Percentiles rank a stretch among this genome's conserved stretches.
These are phyloP conservation scores for Coemansia sp. DNA, from an alignment of 192 early-diverging fungal genomes.

Conservation along the genomic window DNA sequence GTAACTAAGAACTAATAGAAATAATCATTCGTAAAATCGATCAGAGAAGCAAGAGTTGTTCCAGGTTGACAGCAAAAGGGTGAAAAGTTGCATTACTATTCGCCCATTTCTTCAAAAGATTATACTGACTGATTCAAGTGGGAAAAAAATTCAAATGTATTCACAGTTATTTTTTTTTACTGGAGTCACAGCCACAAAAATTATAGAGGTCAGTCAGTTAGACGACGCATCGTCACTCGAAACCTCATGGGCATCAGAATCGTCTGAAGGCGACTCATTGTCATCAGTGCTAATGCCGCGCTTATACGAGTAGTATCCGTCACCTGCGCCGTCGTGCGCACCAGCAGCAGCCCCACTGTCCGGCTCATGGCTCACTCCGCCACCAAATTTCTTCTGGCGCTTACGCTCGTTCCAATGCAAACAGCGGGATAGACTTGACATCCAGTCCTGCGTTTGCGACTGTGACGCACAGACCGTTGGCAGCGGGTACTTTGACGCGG, in stretches of 20 bases:
- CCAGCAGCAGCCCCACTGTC: background rate
- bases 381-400: slow-evolving; percentile 79
- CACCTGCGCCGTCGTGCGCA: slow-evolving; percentile 10
- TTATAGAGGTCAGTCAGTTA: background rate
- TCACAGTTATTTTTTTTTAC: background rate
- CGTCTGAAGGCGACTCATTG: slow-evolving; percentile 10
- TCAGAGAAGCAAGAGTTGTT: background rate
- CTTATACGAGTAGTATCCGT: slow-evolving; percentile 11
- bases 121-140: too few species aligned
- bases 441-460: slow-evolving; percentile 85
- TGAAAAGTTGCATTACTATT: background rate
- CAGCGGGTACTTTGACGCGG: slow-evolving; percentile 82
- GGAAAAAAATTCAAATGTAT: too few species aligned
- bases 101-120: too few species aligned
- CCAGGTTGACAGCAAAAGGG: background rate
- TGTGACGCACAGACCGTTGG: slow-evolving; percentile 80
- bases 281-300: slow-evolving; percentile 18
- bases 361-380: slow-evolving; percentile 24
- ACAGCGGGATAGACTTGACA: slow-evolving; percentile 77
- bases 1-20: background rate
- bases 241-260: background rate
- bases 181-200: too few species aligned
- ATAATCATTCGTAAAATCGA: too few species aligned
- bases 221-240: background rate
- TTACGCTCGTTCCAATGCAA: slow-evolving; percentile 93